Base-by-base conservation (phyloP, 164 flowering plant species). In the Buxus sempervirens region DNA sequence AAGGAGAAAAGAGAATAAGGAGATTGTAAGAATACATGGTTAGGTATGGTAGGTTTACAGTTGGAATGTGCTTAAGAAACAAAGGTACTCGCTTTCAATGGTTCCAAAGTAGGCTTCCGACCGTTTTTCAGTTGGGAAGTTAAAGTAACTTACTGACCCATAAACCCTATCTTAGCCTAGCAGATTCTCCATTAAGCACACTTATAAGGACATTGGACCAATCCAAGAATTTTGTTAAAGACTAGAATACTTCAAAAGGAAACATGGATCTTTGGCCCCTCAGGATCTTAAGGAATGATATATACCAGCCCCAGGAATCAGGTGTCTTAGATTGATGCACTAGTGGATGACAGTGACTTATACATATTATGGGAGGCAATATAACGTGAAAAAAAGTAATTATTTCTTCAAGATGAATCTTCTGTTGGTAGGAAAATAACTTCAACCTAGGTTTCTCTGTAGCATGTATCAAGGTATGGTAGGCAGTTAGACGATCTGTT, bases 121-220 rank as follows among this genome's bases (percentile, higher is more conserved):
- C 73, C 60, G 78, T 77, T 75, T 69, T 76, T 66, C 70, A 71
- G 83, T 78, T 78, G 80, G 57, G 78, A 73, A 71, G 76, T 78
- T 76, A 9, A 60, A 48, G 53, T 67, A 41, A 63, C 82, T 76
- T 79, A 63, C 58, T 45, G 71, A 65, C 64, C 48, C 75, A 68
- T 73, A 67, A 77, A 77, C 53, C 59, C 65, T n/a, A 25, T 55
- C 59, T 55, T n/a, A 19, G 66, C 36, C 28, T 36, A 45, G 42
- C 41, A 54, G 54, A 64, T 42, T 9, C 0, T 15, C 18, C 51
- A 45, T 45, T 10, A 45, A 45, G 13, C 13, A 45, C 38, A 32
- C 5, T 7, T 32, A 32, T 32, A 32, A 32, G 3, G 7, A 32
- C 38, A 32, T 32, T 32, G 38, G 7, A 32, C 18, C 51, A 6